A percentile compares a stretch with the other conserved stretches of the same genome.
These are phyloP conservation scores for Neurospora tetrasperma DNA, from an alignment of 495 filamentous ascomycete species.

Conservation along the genomic window DNA sequence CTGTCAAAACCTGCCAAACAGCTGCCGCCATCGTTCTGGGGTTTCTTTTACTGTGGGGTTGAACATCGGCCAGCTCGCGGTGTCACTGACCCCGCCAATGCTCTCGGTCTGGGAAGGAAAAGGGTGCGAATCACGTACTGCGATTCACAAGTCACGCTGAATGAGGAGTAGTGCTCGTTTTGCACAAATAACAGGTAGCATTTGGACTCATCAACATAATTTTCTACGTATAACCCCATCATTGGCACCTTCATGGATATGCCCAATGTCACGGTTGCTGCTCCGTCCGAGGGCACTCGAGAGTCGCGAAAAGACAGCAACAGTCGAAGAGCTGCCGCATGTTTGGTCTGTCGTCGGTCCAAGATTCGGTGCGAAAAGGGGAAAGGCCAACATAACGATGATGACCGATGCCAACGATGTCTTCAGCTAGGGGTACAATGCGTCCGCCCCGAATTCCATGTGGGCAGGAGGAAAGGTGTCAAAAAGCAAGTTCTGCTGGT, in stretches of 20 bases:
- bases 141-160: not conserved
- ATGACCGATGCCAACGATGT: conserved; percentile 52
- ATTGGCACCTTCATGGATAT: conserved; percentile 1
- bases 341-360: conserved; percentile 55
- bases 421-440: conserved; percentile 47
- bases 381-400: conserved; percentile 27
- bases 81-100: not conserved
- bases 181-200: not conserved
- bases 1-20: not conserved
- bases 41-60: not conserved
- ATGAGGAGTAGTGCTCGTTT: conserved; percentile 2
- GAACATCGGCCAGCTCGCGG: not conserved
- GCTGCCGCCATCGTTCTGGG: not conserved
- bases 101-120: not conserved
- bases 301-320: conserved; percentile 17
- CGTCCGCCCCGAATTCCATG: conserved; percentile 55
- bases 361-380: conserved; percentile 54
- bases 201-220: not conserved
- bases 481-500: conserved; percentile 49
- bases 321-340: conserved; percentile 42
- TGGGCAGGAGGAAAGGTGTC: conserved; percentile 63
- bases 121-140: not conserved
- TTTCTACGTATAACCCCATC: not conserved
- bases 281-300: conserved; percentile 7
- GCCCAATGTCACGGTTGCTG: conserved; percentile 7